phyloP scores from a whole-genome alignment of 2,329 filamentous ascomycete species.

The Colletotrichum karsti region DNA sequence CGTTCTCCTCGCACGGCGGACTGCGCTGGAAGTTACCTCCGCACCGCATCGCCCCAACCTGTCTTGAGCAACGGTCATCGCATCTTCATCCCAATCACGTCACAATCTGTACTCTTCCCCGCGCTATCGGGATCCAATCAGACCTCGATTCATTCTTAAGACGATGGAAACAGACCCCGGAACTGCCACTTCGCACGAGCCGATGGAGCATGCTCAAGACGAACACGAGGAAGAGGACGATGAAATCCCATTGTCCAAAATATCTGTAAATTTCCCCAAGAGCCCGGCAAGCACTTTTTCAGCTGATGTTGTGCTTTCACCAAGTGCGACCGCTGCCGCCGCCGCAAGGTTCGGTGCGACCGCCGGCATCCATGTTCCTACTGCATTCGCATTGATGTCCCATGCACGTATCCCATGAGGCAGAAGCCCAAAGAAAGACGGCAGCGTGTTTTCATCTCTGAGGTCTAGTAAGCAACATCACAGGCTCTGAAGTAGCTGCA shows the following conservation, averaged over 20 bases:
- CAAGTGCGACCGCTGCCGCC: slow-evolving; percentile 24
- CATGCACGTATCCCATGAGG: slow-evolving; percentile 9
- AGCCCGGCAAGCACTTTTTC: background rate
- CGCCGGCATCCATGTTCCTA: slow-evolving; percentile 12
- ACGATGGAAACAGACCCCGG: background rate
- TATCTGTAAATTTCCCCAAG: slow-evolving; percentile 10
- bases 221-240: background rate
- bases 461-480: slow-evolving; percentile 1
- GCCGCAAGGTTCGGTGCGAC: slow-evolving; percentile 18
- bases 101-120: background rate
- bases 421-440: slow-evolving; percentile 5
- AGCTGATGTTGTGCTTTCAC: background rate
- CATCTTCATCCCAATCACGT: background rate
- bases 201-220: background rate
- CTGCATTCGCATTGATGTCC: background rate
- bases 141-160: background rate
- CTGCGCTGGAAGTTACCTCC: background rate
- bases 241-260: background rate
- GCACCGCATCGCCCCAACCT: background rate
- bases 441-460: slow-evolving; percentile 17
- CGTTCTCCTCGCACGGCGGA: no score
- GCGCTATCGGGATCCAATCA: background rate
- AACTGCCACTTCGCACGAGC: background rate
- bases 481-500: rapidly evolving
- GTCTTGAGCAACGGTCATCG: background rate